Evolutionary conservation across 2,329 filamentous ascomycete genomes (phyloP).

Genomic region (Graphilbum fragrans): DNA sequence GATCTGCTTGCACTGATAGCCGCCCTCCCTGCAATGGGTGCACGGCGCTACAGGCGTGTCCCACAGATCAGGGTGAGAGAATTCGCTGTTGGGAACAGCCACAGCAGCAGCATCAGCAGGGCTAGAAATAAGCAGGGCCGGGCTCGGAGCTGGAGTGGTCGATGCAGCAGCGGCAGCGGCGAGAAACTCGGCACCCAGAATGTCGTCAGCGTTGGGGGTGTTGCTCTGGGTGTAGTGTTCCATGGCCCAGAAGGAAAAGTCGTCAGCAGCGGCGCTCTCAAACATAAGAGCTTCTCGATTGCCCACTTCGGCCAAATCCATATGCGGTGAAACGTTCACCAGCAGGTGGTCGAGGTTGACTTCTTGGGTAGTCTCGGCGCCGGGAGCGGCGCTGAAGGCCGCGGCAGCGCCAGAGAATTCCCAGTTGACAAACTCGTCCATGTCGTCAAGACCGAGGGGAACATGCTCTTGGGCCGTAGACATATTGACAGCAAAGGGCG

Average conservation of each 20-base stretch:
- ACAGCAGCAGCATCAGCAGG: too few species aligned
- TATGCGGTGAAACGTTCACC: background rate
- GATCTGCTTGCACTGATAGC: conserved; percentile 49
- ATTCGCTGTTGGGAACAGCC: conserved; percentile 12
- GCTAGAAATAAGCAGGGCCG: background rate
- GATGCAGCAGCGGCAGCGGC: background rate
- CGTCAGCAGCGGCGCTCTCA: conserved; percentile 43
- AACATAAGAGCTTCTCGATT: conserved; percentile 33
- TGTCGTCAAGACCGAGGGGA: conserved; percentile 6
- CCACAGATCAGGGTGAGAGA: conserved; percentile 17
- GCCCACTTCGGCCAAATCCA: conserved; percentile 8
- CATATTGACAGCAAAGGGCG: background rate
- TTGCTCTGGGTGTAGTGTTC: conserved; percentile 39
- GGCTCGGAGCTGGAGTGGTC: background rate
- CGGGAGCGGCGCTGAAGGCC: background rate
- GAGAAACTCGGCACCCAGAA: background rate
- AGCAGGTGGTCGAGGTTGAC: background rate
- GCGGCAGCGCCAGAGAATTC: conserved; percentile 17
- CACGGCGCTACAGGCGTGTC: conserved; percentile 37
- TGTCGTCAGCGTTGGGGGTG: conserved; percentile 7
- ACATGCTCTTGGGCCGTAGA: too few species aligned
- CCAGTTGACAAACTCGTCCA: conserved; percentile 55
- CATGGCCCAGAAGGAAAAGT: conserved; percentile 46
- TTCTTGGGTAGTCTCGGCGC: background rate
- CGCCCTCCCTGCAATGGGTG: conserved; percentile 34